Evolutionary conservation across 2,329 filamentous ascomycete species (phyloP).

Genomic region (Paecilomyces formosus): DNA sequence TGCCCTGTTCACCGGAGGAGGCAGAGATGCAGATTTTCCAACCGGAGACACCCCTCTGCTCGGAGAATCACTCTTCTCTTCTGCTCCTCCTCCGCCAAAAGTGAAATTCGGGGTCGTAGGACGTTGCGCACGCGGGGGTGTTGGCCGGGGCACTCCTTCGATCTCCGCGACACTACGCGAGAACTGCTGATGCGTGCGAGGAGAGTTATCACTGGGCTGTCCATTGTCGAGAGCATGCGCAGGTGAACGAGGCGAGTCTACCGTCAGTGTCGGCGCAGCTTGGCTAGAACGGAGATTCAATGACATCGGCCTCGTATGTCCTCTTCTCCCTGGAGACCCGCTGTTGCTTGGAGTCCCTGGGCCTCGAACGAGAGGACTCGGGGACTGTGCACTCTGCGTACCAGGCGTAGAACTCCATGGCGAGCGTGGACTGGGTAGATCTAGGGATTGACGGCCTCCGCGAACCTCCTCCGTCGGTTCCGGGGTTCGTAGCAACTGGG

Average conservation of each 20-base stretch:
- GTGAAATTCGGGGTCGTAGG: constrained; percentile 25
- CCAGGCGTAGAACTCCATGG: constrained; percentile 25
- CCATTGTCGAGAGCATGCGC: constrained; percentile 22
- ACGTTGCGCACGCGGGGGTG: constrained; percentile 1
- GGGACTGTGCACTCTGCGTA: constrained; percentile 12
- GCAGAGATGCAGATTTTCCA: constrained; percentile 37
- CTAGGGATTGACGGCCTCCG: constrained; percentile 32
- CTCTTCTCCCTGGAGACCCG: constrained; percentile 51
- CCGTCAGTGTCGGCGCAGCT: constrained; percentile 32
- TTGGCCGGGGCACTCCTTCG: neutral
- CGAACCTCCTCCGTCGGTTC: constrained; percentile 23
- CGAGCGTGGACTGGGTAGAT: constrained; percentile 33
- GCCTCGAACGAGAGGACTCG: constrained; percentile 16
- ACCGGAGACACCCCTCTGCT: constrained; percentile 16
- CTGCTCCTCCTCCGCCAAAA: constrained; percentile 10
- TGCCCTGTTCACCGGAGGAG: constrained; percentile 71
- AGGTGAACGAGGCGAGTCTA: constrained; percentile 38
- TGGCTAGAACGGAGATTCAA: constrained; percentile 35
- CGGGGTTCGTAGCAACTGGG: constrained; percentile 21
- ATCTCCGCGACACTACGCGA: neutral
- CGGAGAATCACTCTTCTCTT: constrained; percentile 5
- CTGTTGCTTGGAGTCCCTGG: constrained; percentile 15
- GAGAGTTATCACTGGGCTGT: constrained; percentile 61
- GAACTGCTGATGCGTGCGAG: constrained; percentile 29
- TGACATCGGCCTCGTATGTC: constrained; percentile 47